Percentiles rank a stretch among this genome's conserved stretches.
phyloP scores from a whole-genome alignment of 345 rosid species.

The Turnera subulata region DNA sequence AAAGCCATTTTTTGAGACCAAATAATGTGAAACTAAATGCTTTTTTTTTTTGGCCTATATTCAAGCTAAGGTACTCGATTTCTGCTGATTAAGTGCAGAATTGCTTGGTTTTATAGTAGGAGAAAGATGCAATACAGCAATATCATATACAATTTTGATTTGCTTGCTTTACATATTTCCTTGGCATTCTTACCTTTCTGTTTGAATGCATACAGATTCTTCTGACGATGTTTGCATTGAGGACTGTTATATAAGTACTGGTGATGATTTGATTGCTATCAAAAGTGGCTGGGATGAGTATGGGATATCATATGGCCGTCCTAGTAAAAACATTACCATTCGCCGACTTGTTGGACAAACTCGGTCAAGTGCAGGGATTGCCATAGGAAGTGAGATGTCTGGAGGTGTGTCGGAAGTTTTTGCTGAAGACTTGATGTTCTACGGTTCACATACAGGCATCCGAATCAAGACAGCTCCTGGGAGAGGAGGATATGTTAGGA shows the following conservation, averaged over 20 bases:
- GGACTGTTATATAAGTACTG: constrained; percentile 84
- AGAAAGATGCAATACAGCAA: too few relatives aligned
- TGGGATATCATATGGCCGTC: constrained; percentile 71
- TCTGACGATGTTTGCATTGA: constrained; percentile 84
- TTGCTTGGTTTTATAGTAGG: too few relatives aligned
- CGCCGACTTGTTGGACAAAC: constrained; percentile 65
- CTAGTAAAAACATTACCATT: constrained; percentile 73
- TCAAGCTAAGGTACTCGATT: not conserved
- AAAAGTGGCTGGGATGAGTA: constrained; percentile 99
- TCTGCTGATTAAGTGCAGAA: not conserved
- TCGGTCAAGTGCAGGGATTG: constrained; percentile 66
- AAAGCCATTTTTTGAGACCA: constrained; percentile 6
- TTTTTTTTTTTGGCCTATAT: too few relatives aligned
- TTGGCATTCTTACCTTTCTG: too few relatives aligned
- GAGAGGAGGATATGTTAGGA: constrained; percentile 88
- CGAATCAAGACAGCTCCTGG: constrained; percentile 87
- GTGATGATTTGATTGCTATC: constrained; percentile 83
- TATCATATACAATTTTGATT: too few relatives aligned
- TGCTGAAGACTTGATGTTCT: constrained; percentile 54
- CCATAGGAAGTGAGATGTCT: constrained; percentile 98
- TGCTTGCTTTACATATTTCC: too few relatives aligned
- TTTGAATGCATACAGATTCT: constrained; percentile 59
- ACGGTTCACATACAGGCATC: constrained; percentile 59
- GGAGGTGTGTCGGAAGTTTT: constrained; percentile 87
- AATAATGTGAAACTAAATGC: too few relatives aligned